Evolutionary conservation across 78 protist genomes (phyloP), one percentile per base, ranked within the genome.

Genomic region (Isochrysis galbana): DNA sequence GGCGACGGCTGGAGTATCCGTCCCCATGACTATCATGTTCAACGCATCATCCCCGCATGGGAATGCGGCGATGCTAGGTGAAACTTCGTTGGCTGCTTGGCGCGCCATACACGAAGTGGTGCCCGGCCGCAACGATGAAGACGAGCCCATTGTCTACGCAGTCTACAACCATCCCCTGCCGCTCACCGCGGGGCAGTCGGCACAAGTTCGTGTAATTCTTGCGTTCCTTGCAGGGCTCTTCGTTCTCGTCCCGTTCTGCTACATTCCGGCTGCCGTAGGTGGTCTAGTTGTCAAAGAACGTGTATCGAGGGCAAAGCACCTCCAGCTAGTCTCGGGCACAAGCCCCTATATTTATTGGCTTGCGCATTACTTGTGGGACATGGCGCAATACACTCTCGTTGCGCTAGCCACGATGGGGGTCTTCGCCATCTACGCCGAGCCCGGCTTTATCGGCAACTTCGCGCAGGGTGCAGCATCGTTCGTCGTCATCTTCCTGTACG

Each of bases 211-310:
- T 0, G 39, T 77, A 32, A 10, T 46, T 0, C 42, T 78, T 5
- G 51, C 83, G 34, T 41, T 77, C 23, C 61, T 91, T 23, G 14
- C 87, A 3, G 74, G 51, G 29, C 1, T 91, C 67, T 70, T 91
- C 39, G 41, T 91, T 34, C 87, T 91, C 74, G 39, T 91, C 25
- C 93, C 93, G 17, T 82, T 91, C 90, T 42, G 72, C 22, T 82
- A 72, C 74, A 54, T 80, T 54, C 93, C 93, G 23, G 84, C 93
- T 22, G 17, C 77, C 44, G 84, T 42, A 34, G 89, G 46, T 11
- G 34, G 67, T 39, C 72, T 69, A 39, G 42, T 82, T 22, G 93
- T 91, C 87, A 5, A 5, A 44, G 92, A 90, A 86, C 88, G 93
- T 0, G 51, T 4, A 5, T 5, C 10, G 72, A 80, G 42, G 36